These are phyloP conservation scores for Paraphoma sp. DNA, from an alignment of 2,329 filamentous ascomycete species.

Conservation along the genomic window DNA sequence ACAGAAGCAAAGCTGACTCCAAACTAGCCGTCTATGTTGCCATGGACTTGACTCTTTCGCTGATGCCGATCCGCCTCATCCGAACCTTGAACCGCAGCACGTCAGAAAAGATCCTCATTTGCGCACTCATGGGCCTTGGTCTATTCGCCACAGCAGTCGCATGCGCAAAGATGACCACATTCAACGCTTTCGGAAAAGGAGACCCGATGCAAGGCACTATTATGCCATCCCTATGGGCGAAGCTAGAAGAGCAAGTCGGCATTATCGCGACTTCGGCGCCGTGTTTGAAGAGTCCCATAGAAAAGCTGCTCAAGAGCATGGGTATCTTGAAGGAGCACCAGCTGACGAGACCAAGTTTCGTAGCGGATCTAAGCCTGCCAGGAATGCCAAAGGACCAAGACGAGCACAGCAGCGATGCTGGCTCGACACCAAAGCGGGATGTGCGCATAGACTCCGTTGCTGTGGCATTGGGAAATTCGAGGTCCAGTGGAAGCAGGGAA, in stretches of 20 bases:
- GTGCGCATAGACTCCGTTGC: constrained; percentile 20
- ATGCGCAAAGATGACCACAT: constrained; percentile 34
- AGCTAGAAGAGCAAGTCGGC: constrained; percentile 33
- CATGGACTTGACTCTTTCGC: constrained; percentile 34
- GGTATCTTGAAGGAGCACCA: constrained; percentile 26
- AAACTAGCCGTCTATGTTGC: constrained; percentile 26
- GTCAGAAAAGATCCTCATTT: constrained; percentile 32
- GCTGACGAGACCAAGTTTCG: constrained; percentile 25
- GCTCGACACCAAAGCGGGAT: constrained; percentile 9
- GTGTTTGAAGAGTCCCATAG: constrained; percentile 27
- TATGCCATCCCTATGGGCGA: constrained; percentile 30
- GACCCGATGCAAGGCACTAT: constrained; percentile 35
- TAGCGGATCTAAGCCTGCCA: constrained; percentile 15
- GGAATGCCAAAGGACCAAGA: constrained; percentile 7
- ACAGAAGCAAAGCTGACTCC: not conserved
- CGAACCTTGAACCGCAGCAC: constrained; percentile 25
- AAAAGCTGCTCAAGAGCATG: constrained; percentile 25
- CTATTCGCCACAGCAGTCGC: constrained; percentile 30
- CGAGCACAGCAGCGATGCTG: constrained; percentile 10
- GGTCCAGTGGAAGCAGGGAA: constrained; percentile 5
- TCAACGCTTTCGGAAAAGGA: constrained; percentile 26
- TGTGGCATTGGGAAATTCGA: constrained; percentile 16
- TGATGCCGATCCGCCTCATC: constrained; percentile 33
- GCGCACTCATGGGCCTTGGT: constrained; percentile 30
- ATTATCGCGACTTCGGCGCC: constrained; percentile 37